phyloP scores from a whole-genome alignment of 78 protist genomes.

The Speleostelium caveatum region DNA sequence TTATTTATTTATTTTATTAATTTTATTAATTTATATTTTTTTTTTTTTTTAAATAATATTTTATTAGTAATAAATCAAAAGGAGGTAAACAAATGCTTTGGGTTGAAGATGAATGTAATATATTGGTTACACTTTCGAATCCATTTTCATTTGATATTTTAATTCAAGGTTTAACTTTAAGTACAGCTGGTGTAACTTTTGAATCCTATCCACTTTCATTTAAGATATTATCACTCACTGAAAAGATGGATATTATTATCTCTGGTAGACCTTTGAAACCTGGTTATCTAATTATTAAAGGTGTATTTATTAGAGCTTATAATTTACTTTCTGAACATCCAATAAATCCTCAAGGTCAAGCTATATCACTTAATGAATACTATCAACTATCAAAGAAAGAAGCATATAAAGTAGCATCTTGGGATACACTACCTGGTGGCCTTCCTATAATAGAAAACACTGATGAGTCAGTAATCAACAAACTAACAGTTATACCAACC shows the following conservation, averaged over 20 bases:
- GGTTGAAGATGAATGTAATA: conserved; percentile 57
- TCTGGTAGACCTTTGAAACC: conserved; percentile 44
- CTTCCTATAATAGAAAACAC: not conserved
- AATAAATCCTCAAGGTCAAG: conserved; percentile 53
- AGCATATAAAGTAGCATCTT: conserved; percentile 29
- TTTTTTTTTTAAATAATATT: not conserved
- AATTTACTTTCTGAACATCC: conserved; percentile 57
- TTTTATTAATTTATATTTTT: not conserved
- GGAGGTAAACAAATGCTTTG: conserved; percentile 30
- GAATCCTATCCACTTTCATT: conserved; percentile 79
- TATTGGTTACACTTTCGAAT: conserved; percentile 40
- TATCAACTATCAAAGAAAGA: conserved; percentile 17
- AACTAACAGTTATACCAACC: conserved; percentile 8
- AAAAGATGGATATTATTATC: conserved; percentile 55
- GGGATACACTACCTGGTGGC: not conserved
- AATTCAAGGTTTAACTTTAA: conserved; percentile 39
- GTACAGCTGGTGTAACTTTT: conserved; percentile 77
- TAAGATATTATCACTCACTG: conserved; percentile 37
- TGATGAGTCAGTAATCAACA: not conserved
- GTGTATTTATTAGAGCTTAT: conserved; percentile 54
- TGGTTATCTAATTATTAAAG: conserved; percentile 64
- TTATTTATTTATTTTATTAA: not conserved
- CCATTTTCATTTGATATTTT: conserved; percentile 67
- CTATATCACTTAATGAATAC: conserved; percentile 20
- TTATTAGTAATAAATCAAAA: not conserved